Evolutionary conservation across 2,329 filamentous ascomycete genomes (phyloP), one percentile per base, ranked within the genome.

Genomic region (Cladosporium phlei): DNA sequence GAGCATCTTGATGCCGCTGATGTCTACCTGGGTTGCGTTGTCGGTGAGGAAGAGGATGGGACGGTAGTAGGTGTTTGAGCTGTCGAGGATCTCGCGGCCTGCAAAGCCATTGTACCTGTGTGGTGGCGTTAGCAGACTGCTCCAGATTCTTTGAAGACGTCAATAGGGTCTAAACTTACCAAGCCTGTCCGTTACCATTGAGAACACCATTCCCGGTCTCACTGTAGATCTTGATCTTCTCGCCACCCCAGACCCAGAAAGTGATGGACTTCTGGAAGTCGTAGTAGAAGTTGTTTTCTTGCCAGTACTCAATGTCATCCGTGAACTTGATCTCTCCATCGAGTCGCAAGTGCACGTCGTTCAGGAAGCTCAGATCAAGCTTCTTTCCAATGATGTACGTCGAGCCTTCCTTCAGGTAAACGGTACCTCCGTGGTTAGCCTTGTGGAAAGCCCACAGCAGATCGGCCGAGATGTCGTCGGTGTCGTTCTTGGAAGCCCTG

Each of bases 191-290:
- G 50, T 80, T 78, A 0, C 75, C 78, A 47, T 82, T 76, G 33
- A 82, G 66, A 11, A 74, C 66, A 33, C 79, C 72, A 10, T 72
- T 68, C 33, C 80, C 80, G 12, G 42, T 21, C 24, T 45, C 24
- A 5, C 32, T 35, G 47, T 72, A 78, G 53, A 83, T 79, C 51
- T 73, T 77, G 59, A 83, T 77, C 51, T 80, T 68, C 51, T 76
- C 71, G 9, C 80, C 79, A 46, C 79, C 78, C 78, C 78, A 83
- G 40, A 79, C 76, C 75, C 77, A 82, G 56, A 82, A 82, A 47
- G 78, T 78, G 46, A 82, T 76, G 3, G 73, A 78, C 52, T 73
- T 73, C 48, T 76, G 72, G 58, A 75, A 76, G 8, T 64, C 63
- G 44, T 75, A 72, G 50, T 70, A 74, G 58, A 74, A 75, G 57